phyloP scores from a whole-genome alignment of 2,329 filamentous ascomycete species.

The Colletotrichum truncatum region DNA sequence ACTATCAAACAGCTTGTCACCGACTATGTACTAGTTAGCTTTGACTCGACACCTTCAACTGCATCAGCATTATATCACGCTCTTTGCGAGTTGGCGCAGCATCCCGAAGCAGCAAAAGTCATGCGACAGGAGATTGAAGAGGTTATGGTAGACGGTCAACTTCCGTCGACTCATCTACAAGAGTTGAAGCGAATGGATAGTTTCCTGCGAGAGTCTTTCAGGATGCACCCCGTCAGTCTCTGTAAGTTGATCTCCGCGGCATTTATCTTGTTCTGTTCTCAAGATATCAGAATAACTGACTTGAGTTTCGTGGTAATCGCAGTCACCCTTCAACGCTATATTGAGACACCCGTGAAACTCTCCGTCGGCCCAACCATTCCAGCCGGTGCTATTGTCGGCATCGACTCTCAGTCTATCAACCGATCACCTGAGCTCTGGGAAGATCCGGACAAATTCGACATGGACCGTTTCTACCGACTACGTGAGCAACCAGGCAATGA shows the following conservation, averaged over 20 bases:
- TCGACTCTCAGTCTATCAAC: neutral
- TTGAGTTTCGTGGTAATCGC: too few species aligned
- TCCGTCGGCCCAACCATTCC: neutral
- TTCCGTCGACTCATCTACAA: neutral
- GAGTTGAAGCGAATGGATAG: neutral
- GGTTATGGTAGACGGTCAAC: neutral
- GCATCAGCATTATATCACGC: neutral
- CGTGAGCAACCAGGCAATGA: neutral
- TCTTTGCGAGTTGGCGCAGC: neutral
- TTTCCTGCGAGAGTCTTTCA: neutral
- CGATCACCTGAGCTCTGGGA: neutral
- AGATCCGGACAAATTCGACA: neutral
- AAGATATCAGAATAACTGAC: neutral
- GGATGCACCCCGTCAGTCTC: neutral
- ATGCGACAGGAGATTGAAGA: neutral
- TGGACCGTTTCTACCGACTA: neutral
- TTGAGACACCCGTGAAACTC: neutral
- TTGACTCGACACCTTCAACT: neutral
- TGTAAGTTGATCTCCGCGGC: neutral
- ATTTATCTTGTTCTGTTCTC: accelerated
- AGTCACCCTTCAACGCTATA: neutral
- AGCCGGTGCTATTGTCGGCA: neutral
- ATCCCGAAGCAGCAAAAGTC: neutral
- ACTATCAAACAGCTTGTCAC: neutral
- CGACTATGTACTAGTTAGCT: neutral